A percentile compares a stretch with the other conserved stretches of the same genome.
phyloP scores from a whole-genome alignment of 805 yeast genomes.

The Ogataea pini region DNA sequence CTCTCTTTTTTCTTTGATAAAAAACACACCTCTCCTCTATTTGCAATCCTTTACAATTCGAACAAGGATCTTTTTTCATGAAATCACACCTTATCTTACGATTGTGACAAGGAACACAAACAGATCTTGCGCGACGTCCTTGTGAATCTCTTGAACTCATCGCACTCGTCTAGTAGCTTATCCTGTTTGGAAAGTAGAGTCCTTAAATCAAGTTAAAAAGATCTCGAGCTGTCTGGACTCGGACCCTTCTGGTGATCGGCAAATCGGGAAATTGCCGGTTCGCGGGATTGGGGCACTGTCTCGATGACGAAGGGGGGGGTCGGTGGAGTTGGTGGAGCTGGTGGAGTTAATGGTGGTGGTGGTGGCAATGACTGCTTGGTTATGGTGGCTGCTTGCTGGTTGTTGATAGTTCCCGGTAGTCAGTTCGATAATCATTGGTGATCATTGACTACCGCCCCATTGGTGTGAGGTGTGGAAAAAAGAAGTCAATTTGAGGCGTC shows the following conservation, averaged over 20 bases:
- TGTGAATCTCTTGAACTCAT: neutral
- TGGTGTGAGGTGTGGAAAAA: neutral
- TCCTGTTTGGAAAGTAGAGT: too few relatives aligned
- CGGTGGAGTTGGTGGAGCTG: too few relatives aligned
- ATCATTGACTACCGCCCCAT: neutral
- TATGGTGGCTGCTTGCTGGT: too few relatives aligned
- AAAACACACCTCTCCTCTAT: conserved; percentile 62
- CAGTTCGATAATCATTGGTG: too few relatives aligned
- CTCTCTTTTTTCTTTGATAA: conserved; percentile 55
- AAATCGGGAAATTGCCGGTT: neutral
- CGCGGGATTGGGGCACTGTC: neutral
- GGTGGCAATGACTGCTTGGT: too few relatives aligned
- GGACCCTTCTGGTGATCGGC: neutral
- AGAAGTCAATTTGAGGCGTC: too few relatives aligned
- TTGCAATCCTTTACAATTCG: conserved; percentile 60
- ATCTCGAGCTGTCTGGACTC: neutral
- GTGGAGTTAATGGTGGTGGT: too few relatives aligned
- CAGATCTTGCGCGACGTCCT: conserved; percentile 6
- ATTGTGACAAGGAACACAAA: conserved; percentile 65
- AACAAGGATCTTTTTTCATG: conserved; percentile 45
- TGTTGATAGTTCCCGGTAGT: too few relatives aligned
- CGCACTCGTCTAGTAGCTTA: neutral
- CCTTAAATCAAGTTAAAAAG: neutral
- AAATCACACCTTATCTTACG: conserved; percentile 71
- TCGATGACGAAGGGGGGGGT: too few relatives aligned